phyloP scores from a whole-genome alignment of 2,329 filamentous ascomycete genomes.

The Hymenoscyphus linearis region DNA sequence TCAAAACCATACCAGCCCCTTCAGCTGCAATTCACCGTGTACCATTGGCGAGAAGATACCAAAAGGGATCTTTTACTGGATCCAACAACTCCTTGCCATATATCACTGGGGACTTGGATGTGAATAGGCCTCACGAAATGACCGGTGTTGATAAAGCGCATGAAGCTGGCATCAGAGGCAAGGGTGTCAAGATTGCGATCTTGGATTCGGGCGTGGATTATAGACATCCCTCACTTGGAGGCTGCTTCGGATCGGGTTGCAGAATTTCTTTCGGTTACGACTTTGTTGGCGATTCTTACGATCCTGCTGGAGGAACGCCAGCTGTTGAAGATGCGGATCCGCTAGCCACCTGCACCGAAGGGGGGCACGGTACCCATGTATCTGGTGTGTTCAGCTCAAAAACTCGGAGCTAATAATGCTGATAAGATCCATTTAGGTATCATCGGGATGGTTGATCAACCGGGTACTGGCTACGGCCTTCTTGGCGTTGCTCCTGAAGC shows the following conservation, averaged over 20 bases:
- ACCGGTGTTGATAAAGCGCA: slow-evolving; percentile 36
- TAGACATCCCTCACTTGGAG: slow-evolving; percentile 56
- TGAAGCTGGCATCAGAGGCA: slow-evolving; percentile 40
- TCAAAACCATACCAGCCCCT: background rate
- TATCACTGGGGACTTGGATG: background rate
- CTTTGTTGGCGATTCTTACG: slow-evolving; percentile 45
- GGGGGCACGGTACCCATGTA: slow-evolving; percentile 25
- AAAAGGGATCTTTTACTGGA: background rate
- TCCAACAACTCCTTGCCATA: background rate
- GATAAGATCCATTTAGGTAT: background rate
- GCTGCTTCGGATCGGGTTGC: slow-evolving; percentile 56
- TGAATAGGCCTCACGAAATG: slow-evolving; percentile 13
- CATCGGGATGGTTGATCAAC: background rate
- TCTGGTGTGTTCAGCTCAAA: slow-evolving; percentile 10
- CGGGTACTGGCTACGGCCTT: slow-evolving; percentile 13
- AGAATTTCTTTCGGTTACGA: slow-evolving; percentile 54
- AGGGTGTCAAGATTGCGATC: slow-evolving; percentile 40
- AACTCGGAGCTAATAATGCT: background rate
- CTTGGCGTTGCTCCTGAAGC: slow-evolving; percentile 23
- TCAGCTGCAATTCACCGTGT: background rate
- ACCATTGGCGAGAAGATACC: background rate
- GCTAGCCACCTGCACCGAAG: slow-evolving; percentile 16
- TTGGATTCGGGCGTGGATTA: slow-evolving; percentile 48
- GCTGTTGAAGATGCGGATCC: slow-evolving; percentile 14
- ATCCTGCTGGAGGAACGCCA: background rate